Percentiles rank a stretch among this genome's conserved stretches.
Conservation (phyloP, 2,329 filamentous ascomycete species). For the Ophiostoma australiae region DNA sequence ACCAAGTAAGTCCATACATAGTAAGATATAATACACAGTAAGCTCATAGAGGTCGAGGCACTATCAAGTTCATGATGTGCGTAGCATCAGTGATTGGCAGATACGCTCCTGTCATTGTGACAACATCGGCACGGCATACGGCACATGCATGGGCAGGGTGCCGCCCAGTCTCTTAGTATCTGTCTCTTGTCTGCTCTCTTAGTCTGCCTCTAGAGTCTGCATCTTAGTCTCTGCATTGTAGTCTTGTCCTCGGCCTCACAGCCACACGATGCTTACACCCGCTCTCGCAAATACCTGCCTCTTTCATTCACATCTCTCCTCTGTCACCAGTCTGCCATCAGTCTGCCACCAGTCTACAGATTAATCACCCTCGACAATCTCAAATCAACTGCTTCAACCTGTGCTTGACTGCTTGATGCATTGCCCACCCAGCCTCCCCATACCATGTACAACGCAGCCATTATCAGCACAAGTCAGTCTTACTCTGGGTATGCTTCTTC, state of each 20-base stretch:
- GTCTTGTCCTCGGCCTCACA: neutral
- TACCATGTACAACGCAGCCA: neutral
- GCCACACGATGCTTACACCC: neutral
- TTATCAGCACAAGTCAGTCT: neutral
- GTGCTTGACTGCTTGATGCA: no score
- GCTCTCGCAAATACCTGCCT: slow-evolving; percentile 9
- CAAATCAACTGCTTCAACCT: no score
- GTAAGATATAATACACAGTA: no score
- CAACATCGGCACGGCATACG: neutral
- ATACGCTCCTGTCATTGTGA: neutral
- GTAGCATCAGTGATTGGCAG: neutral
- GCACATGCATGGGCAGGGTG: neutral
- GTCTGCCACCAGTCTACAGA: no score
- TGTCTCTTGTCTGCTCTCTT: no score
- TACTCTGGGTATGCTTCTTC: neutral
- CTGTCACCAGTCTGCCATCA: neutral
- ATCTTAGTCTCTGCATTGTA: neutral
- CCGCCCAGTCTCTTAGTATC: no score
- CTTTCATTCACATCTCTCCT: neutral
- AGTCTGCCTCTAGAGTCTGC: no score
- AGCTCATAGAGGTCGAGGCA: no score
- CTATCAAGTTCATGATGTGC: neutral
- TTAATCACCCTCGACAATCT: neutral
- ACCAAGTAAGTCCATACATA: neutral
- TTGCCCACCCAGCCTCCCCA: neutral